Conservation (phyloP, 2,329 filamentous ascomycete species). For the Xylariales sp. region DNA sequence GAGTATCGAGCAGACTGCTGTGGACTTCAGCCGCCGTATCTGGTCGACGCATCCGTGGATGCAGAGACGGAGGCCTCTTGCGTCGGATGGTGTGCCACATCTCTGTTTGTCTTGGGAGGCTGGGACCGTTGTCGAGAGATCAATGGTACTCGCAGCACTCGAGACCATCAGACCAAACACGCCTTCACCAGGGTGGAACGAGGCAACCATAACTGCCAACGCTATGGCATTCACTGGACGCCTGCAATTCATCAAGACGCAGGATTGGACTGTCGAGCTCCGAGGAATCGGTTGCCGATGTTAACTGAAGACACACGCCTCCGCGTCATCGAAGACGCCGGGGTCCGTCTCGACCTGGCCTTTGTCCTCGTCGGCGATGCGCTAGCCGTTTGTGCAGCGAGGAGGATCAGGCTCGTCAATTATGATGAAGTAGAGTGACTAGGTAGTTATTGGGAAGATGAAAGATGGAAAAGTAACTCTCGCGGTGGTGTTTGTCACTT, state of each 20-base stretch:
- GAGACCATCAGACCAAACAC: background rate
- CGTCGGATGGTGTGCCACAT: conserved; percentile 20
- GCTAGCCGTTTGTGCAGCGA: too few species aligned
- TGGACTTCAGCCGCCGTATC: conserved; percentile 18
- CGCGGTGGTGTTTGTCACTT: too few species aligned
- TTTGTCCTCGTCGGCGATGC: too few species aligned
- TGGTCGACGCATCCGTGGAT: conserved; percentile 23
- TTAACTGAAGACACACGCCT: too few species aligned
- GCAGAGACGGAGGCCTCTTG: conserved; percentile 18
- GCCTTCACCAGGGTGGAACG: conserved; percentile 22
- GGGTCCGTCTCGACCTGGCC: too few species aligned
- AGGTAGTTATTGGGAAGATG: too few species aligned
- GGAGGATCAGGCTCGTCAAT: too few species aligned
- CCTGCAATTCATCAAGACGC: conserved; percentile 18
- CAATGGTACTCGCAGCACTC: conserved; percentile 18
- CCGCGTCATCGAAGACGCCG: too few species aligned
- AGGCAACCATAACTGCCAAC: conserved; percentile 24
- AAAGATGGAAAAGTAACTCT: too few species aligned
- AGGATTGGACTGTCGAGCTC: background rate
- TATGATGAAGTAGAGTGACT: too few species aligned
- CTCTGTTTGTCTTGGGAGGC: conserved; percentile 23
- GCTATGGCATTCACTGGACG: conserved; percentile 24
- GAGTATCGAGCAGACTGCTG: conserved; percentile 15
- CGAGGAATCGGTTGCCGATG: background rate
- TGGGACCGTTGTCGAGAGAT: conserved; percentile 15